Base-by-base conservation (phyloP, 2,329 filamentous ascomycete genomes). In the Sphaerulina musiva region DNA sequence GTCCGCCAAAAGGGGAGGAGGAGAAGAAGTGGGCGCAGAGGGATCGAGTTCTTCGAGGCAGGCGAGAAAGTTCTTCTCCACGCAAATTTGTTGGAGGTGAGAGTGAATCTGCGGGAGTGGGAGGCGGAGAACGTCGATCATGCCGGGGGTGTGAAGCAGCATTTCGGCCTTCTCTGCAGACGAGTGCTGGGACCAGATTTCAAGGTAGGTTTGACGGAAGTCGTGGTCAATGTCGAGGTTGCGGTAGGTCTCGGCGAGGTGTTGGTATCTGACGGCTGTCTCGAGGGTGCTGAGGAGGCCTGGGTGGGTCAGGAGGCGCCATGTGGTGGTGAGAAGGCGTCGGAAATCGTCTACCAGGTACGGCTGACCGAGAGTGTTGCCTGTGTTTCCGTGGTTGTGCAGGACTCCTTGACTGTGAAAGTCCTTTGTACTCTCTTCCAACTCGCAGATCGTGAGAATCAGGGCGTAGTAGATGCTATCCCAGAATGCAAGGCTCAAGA, bases 391-490 rank as follows among this genome's bases (percentile, higher is more conserved):
- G 23, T 39, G 23, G 11, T 48, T 40, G 34, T 48, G 46, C 9
- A 48, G 20, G 20, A 48, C 4, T 34, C 38, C 26, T 20, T 23
- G n/a, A 23, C 34, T 23, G 7, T 34, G 10, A 9, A 23, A 31
- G 12, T 48, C 34, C 10, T 29, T 34, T 20, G 23, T 40, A 3
- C 38, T 23, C 7, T 48, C 14, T 12, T 48, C 14, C 32, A 48
- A 11, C 20, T 31, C 26, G 46, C 7, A 34, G 20, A 48, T 14
- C 32, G 40, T 38, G 46, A 38, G 31, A 20, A 48, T 48, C 32
- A 26, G 26, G 23, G 46, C 20, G 46, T 26, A 48, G 32, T 38
- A 48, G 46, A 48, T 38, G 46, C 46, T 38, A 23, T 48, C 46
- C 46, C 46, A 48, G 34, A 38, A n/a, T 4, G 4, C 34, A 38